Evolutionary conservation across 2,329 filamentous ascomycete species (phyloP).

Genomic region (Paecilomyces dactylethromorphus): DNA sequence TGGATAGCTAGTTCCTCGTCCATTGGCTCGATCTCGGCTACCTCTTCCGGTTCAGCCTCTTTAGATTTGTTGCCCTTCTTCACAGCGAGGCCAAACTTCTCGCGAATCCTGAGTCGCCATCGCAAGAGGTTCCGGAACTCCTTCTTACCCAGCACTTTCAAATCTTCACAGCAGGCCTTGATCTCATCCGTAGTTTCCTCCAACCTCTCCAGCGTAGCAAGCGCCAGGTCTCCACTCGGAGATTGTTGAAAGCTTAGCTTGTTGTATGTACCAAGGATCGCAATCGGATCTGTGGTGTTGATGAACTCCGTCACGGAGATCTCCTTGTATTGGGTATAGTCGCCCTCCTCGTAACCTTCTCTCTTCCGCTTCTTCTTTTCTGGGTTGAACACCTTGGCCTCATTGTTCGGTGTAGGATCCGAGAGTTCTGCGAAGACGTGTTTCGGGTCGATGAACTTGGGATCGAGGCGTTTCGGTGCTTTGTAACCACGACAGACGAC

Average conservation of each 20-base stretch:
- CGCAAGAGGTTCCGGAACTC: slow-evolving; percentile 86
- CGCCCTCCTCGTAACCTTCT: slow-evolving; percentile 95
- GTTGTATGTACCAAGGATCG: slow-evolving; percentile 81
- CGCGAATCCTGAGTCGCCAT: slow-evolving; percentile 84
- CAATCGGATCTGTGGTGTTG: slow-evolving; percentile 86
- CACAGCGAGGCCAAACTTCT: slow-evolving; percentile 78
- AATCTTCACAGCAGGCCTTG: slow-evolving; percentile 67
- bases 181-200: slow-evolving; percentile 84
- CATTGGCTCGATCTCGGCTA: slow-evolving; percentile 80
- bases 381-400: slow-evolving; percentile 96
- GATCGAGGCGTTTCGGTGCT: slow-evolving; percentile 87
- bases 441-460: slow-evolving; percentile 81
- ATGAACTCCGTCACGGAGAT: slow-evolving; percentile 86
- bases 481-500: slow-evolving; percentile 95
- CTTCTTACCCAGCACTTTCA: slow-evolving; percentile 86
- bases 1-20: slow-evolving; percentile 90
- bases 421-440: slow-evolving; percentile 90
- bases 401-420: slow-evolving; percentile 82
- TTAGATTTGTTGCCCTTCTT: slow-evolving; percentile 57
- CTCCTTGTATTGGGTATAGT: slow-evolving; percentile 89
- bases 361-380: slow-evolving; percentile 96
- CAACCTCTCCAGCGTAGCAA: slow-evolving; percentile 78
- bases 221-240: slow-evolving; percentile 74
- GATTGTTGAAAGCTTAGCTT: slow-evolving; percentile 74
- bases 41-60: slow-evolving; percentile 57